Evolutionary conservation across 371 early-diverging fungal species (phyloP).

Genomic region (Homolaphlyctis polyrhiza): DNA sequence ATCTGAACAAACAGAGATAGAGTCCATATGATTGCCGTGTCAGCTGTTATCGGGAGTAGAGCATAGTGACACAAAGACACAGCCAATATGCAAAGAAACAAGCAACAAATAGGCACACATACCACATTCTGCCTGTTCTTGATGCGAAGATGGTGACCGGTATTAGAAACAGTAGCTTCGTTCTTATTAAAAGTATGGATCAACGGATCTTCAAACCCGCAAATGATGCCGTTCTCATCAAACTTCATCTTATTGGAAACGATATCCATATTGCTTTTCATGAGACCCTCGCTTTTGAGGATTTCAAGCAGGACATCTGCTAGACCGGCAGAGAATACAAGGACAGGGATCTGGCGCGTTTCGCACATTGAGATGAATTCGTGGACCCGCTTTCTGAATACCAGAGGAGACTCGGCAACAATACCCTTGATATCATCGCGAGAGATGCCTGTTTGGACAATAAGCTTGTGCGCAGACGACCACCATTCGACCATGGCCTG

Average conservation of each 20-base stretch:
- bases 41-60: too few relatives aligned
- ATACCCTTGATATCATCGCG: conserved; percentile 49
- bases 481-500: conserved; percentile 73
- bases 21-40: not conserved
- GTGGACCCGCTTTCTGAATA: conserved; percentile 45
- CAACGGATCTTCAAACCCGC: conserved; percentile 57
- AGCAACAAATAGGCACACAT: conserved; percentile 4
- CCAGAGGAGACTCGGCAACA: conserved; percentile 46
- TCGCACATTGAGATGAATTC: conserved; percentile 39
- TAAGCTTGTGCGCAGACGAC: conserved; percentile 46
- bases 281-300: conserved; percentile 32
- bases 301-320: conserved; percentile 64
- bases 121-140: conserved; percentile 16
- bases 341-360: conserved; percentile 46
- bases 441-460: conserved; percentile 45
- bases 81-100: conserved; percentile 2
- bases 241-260: conserved; percentile 71
- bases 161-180: conserved; percentile 43
- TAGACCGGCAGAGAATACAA: conserved; percentile 74
- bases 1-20: conserved; percentile 37
- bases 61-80: too few relatives aligned
- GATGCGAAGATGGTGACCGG: conserved; percentile 15
- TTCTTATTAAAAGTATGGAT: conserved; percentile 77
- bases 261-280: conserved; percentile 58
- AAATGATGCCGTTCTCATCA: conserved; percentile 43